Evolutionary conservation across 768 basidiomycete species (phyloP), one percentile per base, ranked within the genome.

Genomic region (Aureoboletus auriporus): DNA sequence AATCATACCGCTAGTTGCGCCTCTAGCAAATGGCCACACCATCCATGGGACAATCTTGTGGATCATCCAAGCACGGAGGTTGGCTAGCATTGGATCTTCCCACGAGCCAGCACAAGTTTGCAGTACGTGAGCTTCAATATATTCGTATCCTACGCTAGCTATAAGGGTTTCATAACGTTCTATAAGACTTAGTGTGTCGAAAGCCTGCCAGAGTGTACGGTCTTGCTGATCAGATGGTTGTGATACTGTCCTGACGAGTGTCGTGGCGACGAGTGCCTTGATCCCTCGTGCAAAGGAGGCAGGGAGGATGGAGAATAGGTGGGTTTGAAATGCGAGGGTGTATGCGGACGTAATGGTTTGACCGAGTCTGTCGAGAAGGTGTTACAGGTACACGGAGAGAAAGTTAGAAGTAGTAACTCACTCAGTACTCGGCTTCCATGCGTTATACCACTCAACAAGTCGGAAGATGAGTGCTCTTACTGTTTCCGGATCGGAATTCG

Each of bases 91-190:
- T 7, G 80, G 78, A 42, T 72, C 76, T 30, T 75, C 76, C 89
- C 89, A 95, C 56, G 79, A 77, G 3, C 76, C 81, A 9, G 78
- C 68, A 60, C 87, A 92, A 3, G 77, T 80, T 50, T 74, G 73
- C 48, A 77, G 46, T 0, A 96, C 85, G 49, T 89, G 76, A 5
- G 71, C 63, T 60, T 93, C 90, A 52, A 99, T 93, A 56, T 83
- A 80, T 59, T 89, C 86, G 54, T 93, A 92, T 27, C 90, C 89
- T 4, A 93, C 85, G 42, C 82, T 83, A 16, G 88, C 82, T 27
- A 97, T 80, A 49, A 93, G 78, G 7, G 82, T 79, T 59, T 94
- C 92, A 60, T 87, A 92, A 27, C 90, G 83, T 52, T 90, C 87
- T 26, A 89, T 73, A 8, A 95, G 71, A 5, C 88, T 89, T 0